Base-by-base conservation (phyloP, 139 green algal species). In the Coccomyxa sp. region DNA sequence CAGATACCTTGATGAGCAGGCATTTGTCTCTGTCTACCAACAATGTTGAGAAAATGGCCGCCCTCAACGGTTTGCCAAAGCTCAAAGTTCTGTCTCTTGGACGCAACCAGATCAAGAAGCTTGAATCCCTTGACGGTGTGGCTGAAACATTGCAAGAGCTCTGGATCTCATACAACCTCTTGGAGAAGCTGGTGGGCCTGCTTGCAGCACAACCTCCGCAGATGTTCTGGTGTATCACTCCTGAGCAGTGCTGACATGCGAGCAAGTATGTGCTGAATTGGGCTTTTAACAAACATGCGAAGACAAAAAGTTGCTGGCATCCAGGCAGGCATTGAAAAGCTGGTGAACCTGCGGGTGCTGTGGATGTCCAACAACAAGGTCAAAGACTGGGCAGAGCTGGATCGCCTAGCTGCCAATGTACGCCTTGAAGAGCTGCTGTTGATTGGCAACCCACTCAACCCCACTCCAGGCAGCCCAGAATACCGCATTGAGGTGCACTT, bases 51-150 rank as follows among this genome's bases (percentile, higher is more conserved):
- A 96, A 97, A 82, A 98, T 99, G 27, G 91, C 86, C 79, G 92
- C 85, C 75, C 83, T 98, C 82, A 87, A 89, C 13, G 94, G 93
- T 18, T 89, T 98, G 88, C 90, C 96, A 25, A 92, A 88, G 31
- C 88, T 99, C 14, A 86, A 93, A 76, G 90, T 95, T 12, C 87
- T 99, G 30, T 97, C 93, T 0, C 84, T 99, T 9, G 94, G 94
- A 14, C 88, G 96, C 45, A 99, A 99, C 81, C 88, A 91, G 67
- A 94, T 99, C n/a, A 98, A 98, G 83, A 97, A 97, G 88, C 91
- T 98, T 77, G 96, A 99, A 82, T 96, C 96, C 84, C 76, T 99
- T 77, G 96, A 99, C 25, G 89, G 84, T 0, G 92, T 98, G 38
- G 87, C 92, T 45, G 92, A 94, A 45, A 98, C 94, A 3, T 88